A percentile compares a stretch with the other conserved stretches of the same genome.
Evolutionary conservation across 75 land plant species (phyloP).

Genomic region (Selaginella tamariscina): DNA sequence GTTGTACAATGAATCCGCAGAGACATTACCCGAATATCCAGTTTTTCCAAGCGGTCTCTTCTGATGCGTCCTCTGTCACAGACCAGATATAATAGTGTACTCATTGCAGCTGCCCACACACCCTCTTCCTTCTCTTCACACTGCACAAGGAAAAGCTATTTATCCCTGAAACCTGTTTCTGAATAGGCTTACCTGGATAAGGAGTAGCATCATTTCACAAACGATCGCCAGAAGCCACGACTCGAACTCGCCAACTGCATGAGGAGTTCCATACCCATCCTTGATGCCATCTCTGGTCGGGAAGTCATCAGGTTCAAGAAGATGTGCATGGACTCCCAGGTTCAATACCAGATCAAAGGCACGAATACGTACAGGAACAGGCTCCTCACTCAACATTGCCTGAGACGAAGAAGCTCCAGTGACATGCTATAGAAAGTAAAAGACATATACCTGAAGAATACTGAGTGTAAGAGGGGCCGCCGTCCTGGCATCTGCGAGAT

Average conservation of each 20-base stretch:
- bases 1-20: not conserved
- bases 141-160: too few species aligned
- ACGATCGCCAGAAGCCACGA: slow-evolving; percentile 76
- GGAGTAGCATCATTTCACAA: slow-evolving; percentile 76
- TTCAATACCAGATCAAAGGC: slow-evolving; percentile 91
- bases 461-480: slow-evolving; percentile 86
- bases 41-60: slow-evolving; percentile 54
- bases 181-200: slow-evolving; percentile 67
- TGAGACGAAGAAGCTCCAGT: slow-evolving; percentile 22
- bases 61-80: slow-evolving; percentile 79
- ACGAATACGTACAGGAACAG: slow-evolving; percentile 42
- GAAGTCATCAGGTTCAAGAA: slow-evolving; percentile 64
- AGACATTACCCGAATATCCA: slow-evolving; percentile 70
- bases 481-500: slow-evolving; percentile 64
- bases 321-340: slow-evolving; percentile 95
- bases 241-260: slow-evolving; percentile 73
- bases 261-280: slow-evolving; percentile 28
- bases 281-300: slow-evolving; percentile 19
- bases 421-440: slow-evolving; percentile 11
- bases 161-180: too few species aligned
- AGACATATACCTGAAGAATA: slow-evolving; percentile 68
- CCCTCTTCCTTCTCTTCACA: slow-evolving; percentile 76
- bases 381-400: slow-evolving; percentile 81
- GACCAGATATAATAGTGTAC: slow-evolving; percentile 82
- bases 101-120: slow-evolving; percentile 92